Evolutionary conservation across 805 yeast species (phyloP).

Genomic region (Ogataea polymorpha): DNA sequence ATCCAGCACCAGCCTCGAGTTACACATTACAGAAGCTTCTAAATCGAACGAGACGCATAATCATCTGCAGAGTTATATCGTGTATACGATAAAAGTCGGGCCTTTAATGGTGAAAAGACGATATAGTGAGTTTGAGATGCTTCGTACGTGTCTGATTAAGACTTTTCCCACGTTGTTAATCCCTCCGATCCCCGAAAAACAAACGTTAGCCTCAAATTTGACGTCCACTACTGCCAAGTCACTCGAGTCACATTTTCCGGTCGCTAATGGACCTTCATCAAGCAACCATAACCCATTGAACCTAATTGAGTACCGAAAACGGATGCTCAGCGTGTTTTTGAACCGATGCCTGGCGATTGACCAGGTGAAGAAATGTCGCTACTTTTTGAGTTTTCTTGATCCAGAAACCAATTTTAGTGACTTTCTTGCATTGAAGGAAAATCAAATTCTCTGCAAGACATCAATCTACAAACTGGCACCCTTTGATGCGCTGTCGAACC

Average conservation of each 20-base stretch:
- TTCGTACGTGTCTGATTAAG: conserved; percentile 66
- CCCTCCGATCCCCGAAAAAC: conserved; percentile 94
- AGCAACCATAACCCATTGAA: conserved; percentile 11
- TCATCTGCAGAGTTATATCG: conserved; percentile 51
- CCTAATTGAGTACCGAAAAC: conserved; percentile 57
- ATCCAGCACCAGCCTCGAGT: conserved; percentile 12
- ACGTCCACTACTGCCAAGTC: conserved; percentile 31
- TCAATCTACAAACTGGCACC: conserved; percentile 61
- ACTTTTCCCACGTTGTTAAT: conserved; percentile 77
- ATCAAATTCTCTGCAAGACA: conserved; percentile 47
- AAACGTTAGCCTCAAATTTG: conserved; percentile 45
- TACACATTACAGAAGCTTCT: conserved; percentile 70
- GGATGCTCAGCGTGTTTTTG: conserved; percentile 73
- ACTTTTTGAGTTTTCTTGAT: conserved; percentile 76
- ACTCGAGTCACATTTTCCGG: conserved; percentile 11
- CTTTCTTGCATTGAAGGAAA: conserved; percentile 56
- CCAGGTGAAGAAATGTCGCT: conserved; percentile 53
- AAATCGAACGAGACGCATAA: conserved; percentile 75
- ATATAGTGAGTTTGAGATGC: conserved; percentile 87
- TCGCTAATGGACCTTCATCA: conserved; percentile 1
- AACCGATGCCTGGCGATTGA: conserved; percentile 65
- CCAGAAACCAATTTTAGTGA: conserved; percentile 86
- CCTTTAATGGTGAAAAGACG: conserved; percentile 68
- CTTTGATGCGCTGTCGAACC: conserved; percentile 50
- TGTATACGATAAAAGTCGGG: conserved; percentile 73